Evolutionary conservation across 208 protist species (phyloP), one percentile per base, ranked within the genome.

Genomic region (Trypanosoma boissoni): DNA sequence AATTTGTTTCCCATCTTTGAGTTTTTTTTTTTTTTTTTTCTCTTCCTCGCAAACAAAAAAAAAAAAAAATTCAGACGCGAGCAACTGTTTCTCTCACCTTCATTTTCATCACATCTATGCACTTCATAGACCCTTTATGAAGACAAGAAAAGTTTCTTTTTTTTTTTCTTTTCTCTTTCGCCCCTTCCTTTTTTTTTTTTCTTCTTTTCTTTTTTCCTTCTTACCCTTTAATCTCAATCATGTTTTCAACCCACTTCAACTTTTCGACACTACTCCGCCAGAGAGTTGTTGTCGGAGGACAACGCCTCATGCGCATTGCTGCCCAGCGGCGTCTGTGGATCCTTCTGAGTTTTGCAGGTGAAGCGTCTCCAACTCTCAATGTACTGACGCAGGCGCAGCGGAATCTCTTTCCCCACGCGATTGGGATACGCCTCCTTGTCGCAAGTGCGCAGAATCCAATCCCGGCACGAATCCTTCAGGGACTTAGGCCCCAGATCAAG

Each of bases 401-500:
- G 79, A 50, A 91, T 51, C 20, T 21, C 37, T 21, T 69, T 50
- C n/a, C 64, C 53, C 64, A 24, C 0, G 57, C 64, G 0, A 41
- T 27, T 41, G 65, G 70, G 43, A 72, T 71, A 43, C 65, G 43
- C 27, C 45, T 69, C 63, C 45, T 50, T 56, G 31, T 56, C 44
- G 6, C 46, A 14, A 29, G 45, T 57, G 29, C 49, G 58, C 16
- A 86, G 60, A 12, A 88, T 56, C 82, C 80, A 93, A 62, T 88
- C 81, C 3, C 80, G 69, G 49, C 74, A 72, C 50, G 44, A 68
- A 32, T 88, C 75, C 23, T 76, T 58, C 18, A 69, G 71, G 9
- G 64, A 78, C 66, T 77, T 81, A 9, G 80, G 74, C 0, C 83
- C 83, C 0, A 93, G 57, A 58, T 85, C 79, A 10, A 93, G 69